Conservation (phyloP, 139 green algal species). For the Picochlorum sp. region DNA sequence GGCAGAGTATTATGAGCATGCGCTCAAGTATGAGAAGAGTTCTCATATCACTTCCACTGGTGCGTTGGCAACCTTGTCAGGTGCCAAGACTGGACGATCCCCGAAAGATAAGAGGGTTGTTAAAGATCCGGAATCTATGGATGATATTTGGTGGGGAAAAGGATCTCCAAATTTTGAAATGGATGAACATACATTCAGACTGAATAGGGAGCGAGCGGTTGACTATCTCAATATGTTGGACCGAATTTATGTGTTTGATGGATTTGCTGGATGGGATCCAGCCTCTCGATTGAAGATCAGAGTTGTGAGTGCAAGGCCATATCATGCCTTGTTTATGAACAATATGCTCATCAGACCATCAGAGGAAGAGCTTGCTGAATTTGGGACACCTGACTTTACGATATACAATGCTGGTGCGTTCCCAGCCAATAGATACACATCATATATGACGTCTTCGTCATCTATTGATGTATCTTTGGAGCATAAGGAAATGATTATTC, state of each 20-base stretch:
- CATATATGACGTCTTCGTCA: constrained; percentile 85
- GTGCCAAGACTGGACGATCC: constrained; percentile 80
- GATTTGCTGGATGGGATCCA: constrained; percentile 75
- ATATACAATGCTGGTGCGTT: constrained; percentile 91
- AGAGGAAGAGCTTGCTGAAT: constrained; percentile 32
- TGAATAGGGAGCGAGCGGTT: constrained; percentile 76
- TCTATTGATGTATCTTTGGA: constrained; percentile 76
- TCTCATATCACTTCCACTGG: constrained; percentile 58
- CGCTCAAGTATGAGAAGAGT: constrained; percentile 48
- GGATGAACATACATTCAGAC: constrained; percentile 73
- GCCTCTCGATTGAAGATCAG: constrained; percentile 58
- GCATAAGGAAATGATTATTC: constrained; percentile 66
- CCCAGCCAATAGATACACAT: constrained; percentile 75
- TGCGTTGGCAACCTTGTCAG: constrained; percentile 68
- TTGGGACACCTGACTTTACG: constrained; percentile 84
- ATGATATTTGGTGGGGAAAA: constrained; percentile 75
- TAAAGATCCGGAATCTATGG: constrained; percentile 52
- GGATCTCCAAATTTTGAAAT: constrained; percentile 74
- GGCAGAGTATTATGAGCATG: constrained; percentile 53
- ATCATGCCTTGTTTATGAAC: constrained; percentile 95
- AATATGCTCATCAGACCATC: constrained; percentile 90
- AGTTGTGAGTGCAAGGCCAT: constrained; percentile 77
- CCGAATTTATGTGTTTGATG: constrained; percentile 71
- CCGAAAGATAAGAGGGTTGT: constrained; percentile 93
- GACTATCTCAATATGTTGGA: constrained; percentile 85